These are phyloP conservation scores for Hypericum perforatum DNA, from an alignment of 345 rosid species.

Conservation along the genomic window DNA sequence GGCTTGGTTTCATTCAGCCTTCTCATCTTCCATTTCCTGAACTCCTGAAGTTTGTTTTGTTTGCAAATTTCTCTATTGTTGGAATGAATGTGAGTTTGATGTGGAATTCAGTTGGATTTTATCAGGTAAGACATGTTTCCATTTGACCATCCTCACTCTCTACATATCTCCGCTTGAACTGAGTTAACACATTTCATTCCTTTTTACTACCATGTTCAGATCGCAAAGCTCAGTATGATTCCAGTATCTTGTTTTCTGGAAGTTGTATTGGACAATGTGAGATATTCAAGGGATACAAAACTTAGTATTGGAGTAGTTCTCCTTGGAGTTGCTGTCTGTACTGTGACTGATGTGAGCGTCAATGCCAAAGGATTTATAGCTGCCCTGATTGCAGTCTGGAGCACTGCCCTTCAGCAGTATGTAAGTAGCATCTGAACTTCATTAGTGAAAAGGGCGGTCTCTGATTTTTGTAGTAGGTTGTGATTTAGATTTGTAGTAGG, in stretches of 20 bases:
- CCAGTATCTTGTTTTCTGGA: conserved; percentile 94
- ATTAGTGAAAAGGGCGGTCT: not conserved
- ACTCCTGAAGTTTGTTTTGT: conserved; percentile 72
- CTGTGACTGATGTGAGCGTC: conserved; percentile 98
- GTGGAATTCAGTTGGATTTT: conserved; percentile 99
- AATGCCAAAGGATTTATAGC: conserved; percentile 85
- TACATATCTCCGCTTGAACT: conserved; percentile 7
- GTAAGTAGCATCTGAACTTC: conserved; percentile 37
- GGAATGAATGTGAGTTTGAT: conserved; percentile 98
- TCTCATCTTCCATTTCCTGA: conserved; percentile 72
- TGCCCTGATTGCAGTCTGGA: conserved; percentile 86
- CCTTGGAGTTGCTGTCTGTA: conserved; percentile 93
- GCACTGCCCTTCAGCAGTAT: conserved; percentile 95
- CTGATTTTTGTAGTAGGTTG: too few relatives aligned
- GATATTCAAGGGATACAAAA: conserved; percentile 92
- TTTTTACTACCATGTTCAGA: conserved; percentile 31
- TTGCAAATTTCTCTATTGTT: conserved; percentile 94
- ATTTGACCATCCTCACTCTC: not conserved
- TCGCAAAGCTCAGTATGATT: conserved; percentile 97
- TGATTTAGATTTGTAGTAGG: too few relatives aligned
- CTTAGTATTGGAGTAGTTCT: conserved; percentile 90
- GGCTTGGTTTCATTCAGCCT: conserved; percentile 81
- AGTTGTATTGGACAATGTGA: conserved; percentile 81
- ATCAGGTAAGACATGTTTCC: conserved; percentile 50
- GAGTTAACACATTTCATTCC: not conserved